Evolutionary conservation across 2,329 filamentous ascomycete genomes (phyloP).

Genomic region (Xylaria sp.): DNA sequence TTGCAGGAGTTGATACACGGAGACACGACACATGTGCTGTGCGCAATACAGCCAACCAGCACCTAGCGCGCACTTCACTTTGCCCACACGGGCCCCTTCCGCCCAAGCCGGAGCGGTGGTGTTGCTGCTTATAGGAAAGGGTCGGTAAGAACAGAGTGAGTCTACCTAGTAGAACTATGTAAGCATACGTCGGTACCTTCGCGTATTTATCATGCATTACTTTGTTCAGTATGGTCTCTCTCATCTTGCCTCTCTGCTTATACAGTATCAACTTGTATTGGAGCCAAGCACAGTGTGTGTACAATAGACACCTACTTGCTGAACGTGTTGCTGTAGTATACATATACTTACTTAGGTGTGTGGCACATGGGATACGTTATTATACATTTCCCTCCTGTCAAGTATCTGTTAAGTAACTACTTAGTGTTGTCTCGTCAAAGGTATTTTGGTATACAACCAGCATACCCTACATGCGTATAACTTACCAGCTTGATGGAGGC

Average conservation of each 20-base stretch:
- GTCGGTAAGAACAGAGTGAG: constrained; percentile 2
- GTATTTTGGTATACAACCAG: background rate
- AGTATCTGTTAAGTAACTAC: too few relatives aligned
- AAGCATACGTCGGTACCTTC: background rate
- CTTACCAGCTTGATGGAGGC: background rate
- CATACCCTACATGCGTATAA: background rate
- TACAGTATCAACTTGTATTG: background rate
- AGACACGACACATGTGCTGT: background rate
- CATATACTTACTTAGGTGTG: too few relatives aligned
- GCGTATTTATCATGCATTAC: constrained; percentile 13
- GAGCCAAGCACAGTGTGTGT: background rate
- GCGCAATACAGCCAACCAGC: constrained; percentile 22
- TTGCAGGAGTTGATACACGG: background rate
- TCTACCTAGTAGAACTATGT: background rate
- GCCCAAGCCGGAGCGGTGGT: constrained; percentile 33
- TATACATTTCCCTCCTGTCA: too few relatives aligned
- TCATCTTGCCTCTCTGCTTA: background rate
- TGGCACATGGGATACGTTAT: too few relatives aligned
- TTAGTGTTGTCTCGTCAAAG: too few relatives aligned
- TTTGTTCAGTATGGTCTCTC: background rate
- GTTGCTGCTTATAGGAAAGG: constrained; percentile 21
- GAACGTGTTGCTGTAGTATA: background rate
- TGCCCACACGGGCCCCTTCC: constrained; percentile 37
- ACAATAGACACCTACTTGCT: too few relatives aligned
- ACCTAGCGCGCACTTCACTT: constrained; percentile 11